A percentile compares a stretch with the other conserved stretches of the same genome.
These are phyloP conservation scores for Cronartium quercuum DNA, from an alignment of 1,284 basidiomycete genomes.

Conservation along the genomic window DNA sequence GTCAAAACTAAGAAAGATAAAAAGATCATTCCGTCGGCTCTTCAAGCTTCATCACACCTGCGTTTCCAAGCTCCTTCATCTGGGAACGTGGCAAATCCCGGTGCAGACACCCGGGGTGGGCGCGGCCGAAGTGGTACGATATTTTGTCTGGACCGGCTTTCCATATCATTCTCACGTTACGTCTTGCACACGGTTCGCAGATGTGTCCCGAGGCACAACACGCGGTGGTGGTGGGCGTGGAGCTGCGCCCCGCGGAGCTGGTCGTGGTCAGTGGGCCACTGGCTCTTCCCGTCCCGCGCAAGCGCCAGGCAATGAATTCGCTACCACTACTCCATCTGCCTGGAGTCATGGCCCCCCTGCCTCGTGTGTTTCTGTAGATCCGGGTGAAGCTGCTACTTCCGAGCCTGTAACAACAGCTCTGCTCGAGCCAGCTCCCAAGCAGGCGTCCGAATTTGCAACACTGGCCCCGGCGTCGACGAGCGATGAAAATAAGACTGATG, in stretches of 20 bases:
- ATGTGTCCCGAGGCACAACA: conserved; percentile 21
- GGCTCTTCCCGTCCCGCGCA: not conserved
- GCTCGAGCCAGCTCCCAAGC: not conserved
- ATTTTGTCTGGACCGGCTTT: not conserved
- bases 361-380: not conserved
- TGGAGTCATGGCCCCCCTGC: conserved; percentile 9
- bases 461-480: not conserved
- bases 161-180: not conserved
- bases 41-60: conserved; percentile 2
- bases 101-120: not conserved
- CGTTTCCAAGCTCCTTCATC: not conserved
- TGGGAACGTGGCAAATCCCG: not conserved
- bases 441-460: not conserved
- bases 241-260: conserved; percentile 27
- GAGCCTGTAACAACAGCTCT: not conserved
- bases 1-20: conserved; percentile 80
- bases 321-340: conserved; percentile 14
- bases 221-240: conserved; percentile 25
- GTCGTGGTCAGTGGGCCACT: conserved; percentile 27
- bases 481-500: not conserved
- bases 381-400: not conserved
- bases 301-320: not conserved
- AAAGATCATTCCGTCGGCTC: conserved; percentile 11
- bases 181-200: not conserved
- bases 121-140: conserved; percentile 34